Base-by-base conservation (phyloP, 1,284 basidiomycete species). In the Afroboletus lepidellus region DNA sequence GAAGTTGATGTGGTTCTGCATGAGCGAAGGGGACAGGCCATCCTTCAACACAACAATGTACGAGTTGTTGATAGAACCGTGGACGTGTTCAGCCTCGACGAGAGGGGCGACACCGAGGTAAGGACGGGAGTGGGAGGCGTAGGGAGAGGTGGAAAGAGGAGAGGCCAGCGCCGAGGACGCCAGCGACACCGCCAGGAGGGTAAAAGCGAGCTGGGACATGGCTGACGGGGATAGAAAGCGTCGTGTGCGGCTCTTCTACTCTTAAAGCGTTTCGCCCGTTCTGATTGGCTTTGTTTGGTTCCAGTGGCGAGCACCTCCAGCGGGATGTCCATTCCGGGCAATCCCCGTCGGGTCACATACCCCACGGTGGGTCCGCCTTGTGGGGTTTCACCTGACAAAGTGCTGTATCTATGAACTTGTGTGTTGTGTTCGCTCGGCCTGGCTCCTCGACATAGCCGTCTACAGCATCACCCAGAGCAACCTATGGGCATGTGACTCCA, bases 11-110 rank as follows among this genome's bases (percentile, higher is more conserved):
- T 95, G 91, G 68, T 87, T 87, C 60, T 80, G 72, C 66, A 89
- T 76, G 49, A 85, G 72, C 20, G 74, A 70, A 16, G 77, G 62
- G 13, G 81, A 74, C 9, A 85, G 62, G 54, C 82, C 85, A 58
- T 85, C 79, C 78, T 91, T 93, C 64, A 97, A 78, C 69, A 92
- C 81, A 70, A 97, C 82, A 56, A 97, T 93, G 77, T 97, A 98
- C 24, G 89, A 87, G 77, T 92, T 87, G 74, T 92, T 87, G 63
- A 95, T 77, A 55, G 81, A 76, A 50, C 87, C 84, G 69, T 89
- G 83, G 47, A 80, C 79, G 62, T 87, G 83, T 55, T 83, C 73
- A 54, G 65, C 74, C 59, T 71, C 64, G 46, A 82, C 70, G 48
- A 83, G 66, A 4, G 87, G 87, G 4, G 87, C 88, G 44, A 84